Conservation (phyloP, 2,329 filamentous ascomycete genomes). For the Ceratocystiopsis minuta region DNA sequence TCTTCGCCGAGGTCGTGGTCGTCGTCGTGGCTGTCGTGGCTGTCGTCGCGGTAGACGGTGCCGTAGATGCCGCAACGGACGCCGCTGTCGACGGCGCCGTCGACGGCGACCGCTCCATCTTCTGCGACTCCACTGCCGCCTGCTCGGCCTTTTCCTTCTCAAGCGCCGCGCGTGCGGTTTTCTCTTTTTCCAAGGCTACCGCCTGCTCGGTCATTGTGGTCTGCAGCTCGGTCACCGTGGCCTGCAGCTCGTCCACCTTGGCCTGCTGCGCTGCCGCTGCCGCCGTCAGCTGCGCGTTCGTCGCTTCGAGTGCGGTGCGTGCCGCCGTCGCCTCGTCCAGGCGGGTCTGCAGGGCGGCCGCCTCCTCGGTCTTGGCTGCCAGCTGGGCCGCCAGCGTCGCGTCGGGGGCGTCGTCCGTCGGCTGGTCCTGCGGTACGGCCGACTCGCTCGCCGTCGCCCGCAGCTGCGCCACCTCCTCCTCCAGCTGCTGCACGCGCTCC, state of each 20-base stretch:
- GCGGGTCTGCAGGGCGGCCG: no score
- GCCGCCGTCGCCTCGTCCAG: slow-evolving; percentile 19
- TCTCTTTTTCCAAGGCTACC: slow-evolving; percentile 22
- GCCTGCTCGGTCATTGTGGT: background rate
- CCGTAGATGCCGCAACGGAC: no score
- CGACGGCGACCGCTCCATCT: no score
- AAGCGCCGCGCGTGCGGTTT: slow-evolving; percentile 25
- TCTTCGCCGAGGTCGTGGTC: slow-evolving; percentile 26
- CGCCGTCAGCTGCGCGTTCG: no score
- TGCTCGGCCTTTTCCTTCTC: slow-evolving; percentile 13
- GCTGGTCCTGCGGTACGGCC: no score
- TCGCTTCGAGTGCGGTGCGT: no score
- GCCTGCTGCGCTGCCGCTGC: no score
- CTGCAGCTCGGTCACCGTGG: no score
- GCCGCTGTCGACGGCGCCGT: no score
- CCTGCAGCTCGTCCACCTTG: no score
- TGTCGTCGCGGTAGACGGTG: no score
- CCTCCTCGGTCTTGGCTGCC: slow-evolving; percentile 46
- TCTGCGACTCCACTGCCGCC: background rate
- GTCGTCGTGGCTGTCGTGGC: no score
- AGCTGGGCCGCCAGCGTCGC: slow-evolving; percentile 47
- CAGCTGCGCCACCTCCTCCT: slow-evolving; percentile 46
- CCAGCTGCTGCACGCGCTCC: slow-evolving; percentile 52
- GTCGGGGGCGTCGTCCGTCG: slow-evolving; percentile 55
- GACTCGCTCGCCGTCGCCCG: slow-evolving; percentile 17